Evolutionary conservation across 768 basidiomycete species (phyloP).

Genomic region (Sporobolomyces pararoseus): DNA sequence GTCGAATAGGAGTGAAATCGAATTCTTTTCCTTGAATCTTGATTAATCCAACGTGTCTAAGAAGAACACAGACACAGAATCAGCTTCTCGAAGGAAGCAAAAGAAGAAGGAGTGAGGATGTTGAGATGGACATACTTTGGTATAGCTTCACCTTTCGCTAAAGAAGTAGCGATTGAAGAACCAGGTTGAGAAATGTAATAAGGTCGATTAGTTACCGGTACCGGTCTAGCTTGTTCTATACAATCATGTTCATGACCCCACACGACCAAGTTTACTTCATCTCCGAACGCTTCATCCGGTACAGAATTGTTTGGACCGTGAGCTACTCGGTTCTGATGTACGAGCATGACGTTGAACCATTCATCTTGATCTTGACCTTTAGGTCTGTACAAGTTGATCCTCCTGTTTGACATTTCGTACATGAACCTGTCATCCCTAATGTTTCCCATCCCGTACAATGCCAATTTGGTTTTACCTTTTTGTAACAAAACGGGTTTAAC

Average conservation of each 20-base stretch:
- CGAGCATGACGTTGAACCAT: conserved; percentile 89
- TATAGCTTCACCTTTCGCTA: conserved; percentile 86
- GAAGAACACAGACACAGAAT: background rate
- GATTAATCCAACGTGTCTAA: conserved; percentile 84
- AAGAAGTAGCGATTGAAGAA: conserved; percentile 86
- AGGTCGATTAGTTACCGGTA: conserved; percentile 81
- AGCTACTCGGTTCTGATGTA: conserved; percentile 95
- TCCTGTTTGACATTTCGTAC: conserved; percentile 85
- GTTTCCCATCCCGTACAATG: conserved; percentile 91
- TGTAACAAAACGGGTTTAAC: conserved; percentile 81
- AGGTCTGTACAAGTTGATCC: conserved; percentile 95
- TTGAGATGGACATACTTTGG: conserved; percentile 65
- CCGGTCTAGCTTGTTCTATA: conserved; percentile 67
- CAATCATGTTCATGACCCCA: conserved; percentile 99
- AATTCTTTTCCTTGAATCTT: conserved; percentile 85
- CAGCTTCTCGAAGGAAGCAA: background rate
- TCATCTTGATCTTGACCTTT: conserved; percentile 65
- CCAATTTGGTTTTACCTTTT: conserved; percentile 72
- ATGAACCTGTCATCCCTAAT: conserved; percentile 96
- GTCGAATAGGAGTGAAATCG: conserved; percentile 73
- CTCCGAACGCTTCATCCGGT: conserved; percentile 95
- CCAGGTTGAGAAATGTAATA: conserved; percentile 95
- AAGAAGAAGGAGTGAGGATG: background rate
- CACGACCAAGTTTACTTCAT: conserved; percentile 83
- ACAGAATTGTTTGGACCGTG: conserved; percentile 92